Conservation (phyloP, 2,329 filamentous ascomycete genomes). For the Sporothrix pseudoabietina region DNA sequence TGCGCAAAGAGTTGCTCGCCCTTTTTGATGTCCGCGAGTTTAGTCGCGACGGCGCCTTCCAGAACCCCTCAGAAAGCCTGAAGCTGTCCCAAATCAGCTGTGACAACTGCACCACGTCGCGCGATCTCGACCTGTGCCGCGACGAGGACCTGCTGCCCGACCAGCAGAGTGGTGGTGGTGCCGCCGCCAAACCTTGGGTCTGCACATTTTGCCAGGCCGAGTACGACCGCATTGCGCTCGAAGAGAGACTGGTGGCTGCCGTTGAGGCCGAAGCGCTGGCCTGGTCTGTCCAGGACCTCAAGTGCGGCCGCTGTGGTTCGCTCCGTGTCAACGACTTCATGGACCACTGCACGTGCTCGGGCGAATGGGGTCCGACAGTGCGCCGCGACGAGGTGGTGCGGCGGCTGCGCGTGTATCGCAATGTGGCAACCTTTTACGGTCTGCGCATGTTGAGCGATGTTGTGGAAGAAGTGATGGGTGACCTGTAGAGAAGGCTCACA, state of each 20-base stretch:
- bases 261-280: conserved; percentile 74
- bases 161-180: conserved; percentile 25
- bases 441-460: conserved; percentile 79
- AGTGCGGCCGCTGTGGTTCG: conserved; percentile 71
- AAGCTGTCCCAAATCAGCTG: conserved; percentile 77
- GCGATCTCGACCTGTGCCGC: conserved; percentile 88
- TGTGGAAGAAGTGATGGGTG: conserved; percentile 61
- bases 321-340: conserved; percentile 88
- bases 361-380: conserved; percentile 76
- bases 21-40: conserved; percentile 97
- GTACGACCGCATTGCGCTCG: conserved; percentile 77
- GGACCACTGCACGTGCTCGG: conserved; percentile 94
- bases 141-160: conserved; percentile 77
- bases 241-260: conserved; percentile 77
- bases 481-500: background rate
- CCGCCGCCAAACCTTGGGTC: conserved; percentile 59
- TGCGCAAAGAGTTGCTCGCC: conserved; percentile 84
- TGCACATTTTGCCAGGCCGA: conserved; percentile 76
- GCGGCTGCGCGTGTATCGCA: conserved; percentile 68
- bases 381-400: conserved; percentile 66
- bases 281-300: conserved; percentile 89
- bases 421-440: conserved; percentile 76
- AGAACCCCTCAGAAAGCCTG: conserved; percentile 78
- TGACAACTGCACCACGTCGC: conserved; percentile 83
- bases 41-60: conserved; percentile 80